Conservation (phyloP, 1,139 yeast genomes). For the Blastobotrys petasosporus region DNA sequence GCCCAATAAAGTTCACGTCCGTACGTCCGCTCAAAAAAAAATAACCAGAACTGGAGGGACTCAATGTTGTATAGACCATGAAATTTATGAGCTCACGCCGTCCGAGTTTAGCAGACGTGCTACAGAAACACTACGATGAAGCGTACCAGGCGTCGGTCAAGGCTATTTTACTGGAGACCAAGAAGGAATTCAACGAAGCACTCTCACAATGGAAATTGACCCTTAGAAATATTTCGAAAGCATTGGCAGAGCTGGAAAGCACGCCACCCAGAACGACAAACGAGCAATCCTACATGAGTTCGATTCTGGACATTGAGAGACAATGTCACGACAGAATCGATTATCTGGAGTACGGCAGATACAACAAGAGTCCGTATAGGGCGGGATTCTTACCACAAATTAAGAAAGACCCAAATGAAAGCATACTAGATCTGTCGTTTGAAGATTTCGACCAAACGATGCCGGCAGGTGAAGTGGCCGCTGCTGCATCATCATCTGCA, state of each 20-base stretch:
- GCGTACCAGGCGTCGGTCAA: constrained; percentile 35
- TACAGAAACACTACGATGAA: constrained; percentile 34
- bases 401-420: neutral
- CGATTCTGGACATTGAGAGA: constrained; percentile 34
- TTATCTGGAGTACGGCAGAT: constrained; percentile 26
- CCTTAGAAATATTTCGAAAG: constrained; percentile 26
- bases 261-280: constrained; percentile 28
- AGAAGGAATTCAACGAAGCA: constrained; percentile 30
- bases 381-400: constrained; percentile 5
- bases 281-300: constrained; percentile 32
- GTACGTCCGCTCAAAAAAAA: no score
- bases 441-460: neutral
- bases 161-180: constrained; percentile 33
- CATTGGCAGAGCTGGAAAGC: constrained; percentile 29
- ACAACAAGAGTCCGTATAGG: constrained; percentile 12
- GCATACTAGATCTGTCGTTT: constrained; percentile 4
- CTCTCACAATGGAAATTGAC: constrained; percentile 32
- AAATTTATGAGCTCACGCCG: constrained; percentile 10
- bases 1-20: no score
- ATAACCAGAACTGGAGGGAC: no score
- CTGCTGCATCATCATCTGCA: neutral
- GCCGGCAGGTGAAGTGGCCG: neutral
- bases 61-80: neutral
- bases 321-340: constrained; percentile 35
- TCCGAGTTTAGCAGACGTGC: constrained; percentile 19